Base-by-base conservation (phyloP, 1,284 basidiomycete species). In the Rhodotorula sp. region DNA sequence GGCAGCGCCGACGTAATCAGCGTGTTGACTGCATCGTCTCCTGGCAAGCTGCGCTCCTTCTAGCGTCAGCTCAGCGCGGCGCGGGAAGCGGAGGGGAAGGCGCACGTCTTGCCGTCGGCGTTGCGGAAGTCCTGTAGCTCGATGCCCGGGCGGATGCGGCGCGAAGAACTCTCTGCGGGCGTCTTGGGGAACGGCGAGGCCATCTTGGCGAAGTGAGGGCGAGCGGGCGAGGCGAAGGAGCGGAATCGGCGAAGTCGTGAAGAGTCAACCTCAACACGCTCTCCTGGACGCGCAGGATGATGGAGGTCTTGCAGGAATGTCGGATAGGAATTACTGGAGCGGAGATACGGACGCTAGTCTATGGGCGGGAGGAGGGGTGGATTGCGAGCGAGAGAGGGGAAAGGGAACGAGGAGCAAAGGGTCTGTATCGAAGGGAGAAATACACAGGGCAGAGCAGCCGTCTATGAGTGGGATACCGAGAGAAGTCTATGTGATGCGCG, bases 1-100 rank as follows among this genome's bases (percentile, higher is more conserved):
- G 97, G 97, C 66, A 99, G 84, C 51, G 97, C 96, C 70, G 94
- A 97, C 17, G 97, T 98, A 80, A 99, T 90, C 54, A 99, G 85
- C 62, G 97, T 84, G 80, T 97, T 97, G 65, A 85, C 85, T 81
- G 94, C 89, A 59, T 94, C 94, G 64, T 90, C 86, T 81, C 89
- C 89, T 7, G 94, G 94, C 64, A 94, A 84, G 78, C 94, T 96
- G 71, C n/a, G 39, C 32, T 9, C 34, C 27, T 6, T 0, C 25
- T 13, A 15, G 15, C 21, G 22, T 63, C 55, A 61, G 59, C 7
- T 9, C 27, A 15, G n/a, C n/a, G 1, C 0, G 34, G 1, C 12
- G 41, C 21, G 19, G 5, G 32, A 25, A 34, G 37, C 41, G 44
- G 39, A 34, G 32, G 17, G n/a, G n/a, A n/a, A n/a, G 19, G 61